phyloP scores from a whole-genome alignment of 192 early-diverging fungal genomes.

The Coemansia brasiliensis region DNA sequence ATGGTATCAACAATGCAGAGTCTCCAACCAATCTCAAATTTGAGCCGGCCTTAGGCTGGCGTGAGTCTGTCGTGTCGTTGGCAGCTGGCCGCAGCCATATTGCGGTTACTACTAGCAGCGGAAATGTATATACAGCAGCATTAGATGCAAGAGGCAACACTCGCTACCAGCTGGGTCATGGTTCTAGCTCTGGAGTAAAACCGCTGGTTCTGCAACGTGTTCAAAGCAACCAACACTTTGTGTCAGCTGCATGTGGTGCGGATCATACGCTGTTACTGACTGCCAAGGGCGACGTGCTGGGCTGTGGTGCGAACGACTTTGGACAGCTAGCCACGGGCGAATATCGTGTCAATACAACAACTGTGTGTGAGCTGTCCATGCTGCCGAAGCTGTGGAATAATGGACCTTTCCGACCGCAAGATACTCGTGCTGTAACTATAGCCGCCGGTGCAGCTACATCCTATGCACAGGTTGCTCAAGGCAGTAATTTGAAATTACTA shows the following conservation, averaged over 20 bases:
- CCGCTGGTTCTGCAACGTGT: constrained; percentile 26
- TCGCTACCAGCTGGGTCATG: constrained; percentile 28
- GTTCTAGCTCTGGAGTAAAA: not conserved
- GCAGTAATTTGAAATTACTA: constrained; percentile 12
- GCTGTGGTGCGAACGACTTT: constrained; percentile 51
- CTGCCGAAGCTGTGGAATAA: constrained; percentile 29
- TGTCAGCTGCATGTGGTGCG: constrained; percentile 27
- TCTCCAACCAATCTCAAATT: constrained; percentile 13
- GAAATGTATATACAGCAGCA: constrained; percentile 40
- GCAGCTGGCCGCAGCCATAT: constrained; percentile 41
- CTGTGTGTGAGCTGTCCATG: constrained; percentile 21
- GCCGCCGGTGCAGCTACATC: constrained; percentile 37
- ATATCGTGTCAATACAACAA: constrained; percentile 18
- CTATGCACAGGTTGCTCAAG: constrained; percentile 22
- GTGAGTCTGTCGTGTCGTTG: constrained; percentile 34
- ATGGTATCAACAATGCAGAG: not conserved
- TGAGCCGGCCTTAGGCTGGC: constrained; percentile 45
- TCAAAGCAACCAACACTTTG: constrained; percentile 14
- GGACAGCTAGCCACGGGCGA: constrained; percentile 46
- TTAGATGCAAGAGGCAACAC: constrained; percentile 26
- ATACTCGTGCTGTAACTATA: constrained; percentile 18
- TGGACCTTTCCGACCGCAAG: constrained; percentile 5
- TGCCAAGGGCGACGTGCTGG: constrained; percentile 32
- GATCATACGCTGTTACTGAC: constrained; percentile 39
- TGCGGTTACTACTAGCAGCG: constrained; percentile 26